Conservation (phyloP, 83 land plant genomes). For the Picea abies region DNA sequence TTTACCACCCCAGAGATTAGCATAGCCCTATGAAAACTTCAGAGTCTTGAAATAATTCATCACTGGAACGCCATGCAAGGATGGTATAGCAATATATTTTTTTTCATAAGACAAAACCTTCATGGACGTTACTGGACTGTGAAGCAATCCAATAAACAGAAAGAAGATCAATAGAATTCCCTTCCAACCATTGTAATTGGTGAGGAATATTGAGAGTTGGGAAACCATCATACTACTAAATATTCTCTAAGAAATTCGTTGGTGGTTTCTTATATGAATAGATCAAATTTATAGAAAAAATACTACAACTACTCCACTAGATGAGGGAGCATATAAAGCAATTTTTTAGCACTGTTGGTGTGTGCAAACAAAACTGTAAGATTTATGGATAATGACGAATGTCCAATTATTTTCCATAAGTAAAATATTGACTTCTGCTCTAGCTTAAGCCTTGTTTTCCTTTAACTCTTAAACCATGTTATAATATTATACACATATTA, state of each 20-base stretch:
- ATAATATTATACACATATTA: no score
- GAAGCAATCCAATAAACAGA: no score
- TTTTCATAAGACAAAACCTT: no score
- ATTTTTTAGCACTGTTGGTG: not conserved
- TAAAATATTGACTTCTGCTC: not conserved
- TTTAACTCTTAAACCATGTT: not conserved
- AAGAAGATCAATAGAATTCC: no score
- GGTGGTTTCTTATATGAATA: no score
- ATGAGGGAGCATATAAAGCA: not conserved
- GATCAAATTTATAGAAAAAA: no score
- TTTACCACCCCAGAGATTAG: conserved; percentile 65
- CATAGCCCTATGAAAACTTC: conserved; percentile 35
- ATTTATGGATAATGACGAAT: not conserved
- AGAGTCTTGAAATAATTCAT: conserved; percentile 17
- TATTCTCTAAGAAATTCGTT: no score
- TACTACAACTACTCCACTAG: no score
- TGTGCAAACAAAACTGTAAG: not conserved
- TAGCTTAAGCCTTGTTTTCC: not conserved
- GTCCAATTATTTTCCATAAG: not conserved
- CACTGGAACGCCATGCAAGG: not conserved
- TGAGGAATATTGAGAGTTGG: no score
- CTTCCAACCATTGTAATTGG: no score
- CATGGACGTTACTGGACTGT: no score
- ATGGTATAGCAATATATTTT: not conserved
- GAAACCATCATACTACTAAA: not conserved